Evolutionary conservation across 2,329 filamentous ascomycete genomes (phyloP).

Genomic region (Zymoseptoria pseudotritici): DNA sequence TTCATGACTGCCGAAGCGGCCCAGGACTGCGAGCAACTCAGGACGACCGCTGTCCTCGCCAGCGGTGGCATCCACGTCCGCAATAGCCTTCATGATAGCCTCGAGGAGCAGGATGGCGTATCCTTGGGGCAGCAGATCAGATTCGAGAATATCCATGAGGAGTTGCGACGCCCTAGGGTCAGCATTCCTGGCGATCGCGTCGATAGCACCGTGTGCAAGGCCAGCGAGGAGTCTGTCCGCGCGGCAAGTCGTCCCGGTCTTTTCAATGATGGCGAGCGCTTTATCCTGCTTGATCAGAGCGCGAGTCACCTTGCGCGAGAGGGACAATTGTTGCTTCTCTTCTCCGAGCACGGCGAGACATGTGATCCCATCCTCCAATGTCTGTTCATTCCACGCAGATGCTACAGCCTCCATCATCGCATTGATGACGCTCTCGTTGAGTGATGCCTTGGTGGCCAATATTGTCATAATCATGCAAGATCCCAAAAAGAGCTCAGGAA

Average conservation of each 20-base stretch:
- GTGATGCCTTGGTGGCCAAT: slow-evolving; percentile 70
- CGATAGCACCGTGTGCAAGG: slow-evolving; percentile 58
- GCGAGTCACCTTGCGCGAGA: slow-evolving; percentile 64
- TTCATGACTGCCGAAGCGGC: slow-evolving; percentile 4
- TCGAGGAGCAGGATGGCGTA: slow-evolving; percentile 9
- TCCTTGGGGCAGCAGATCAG: slow-evolving; percentile 3
- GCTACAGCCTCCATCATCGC: slow-evolving; percentile 86
- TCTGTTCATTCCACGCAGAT: slow-evolving; percentile 67
- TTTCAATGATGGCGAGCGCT: slow-evolving; percentile 52
- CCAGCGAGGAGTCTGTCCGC: slow-evolving; percentile 67
- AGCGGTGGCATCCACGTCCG: background rate
- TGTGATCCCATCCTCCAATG: slow-evolving; percentile 63
- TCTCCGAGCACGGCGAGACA: slow-evolving; percentile 77
- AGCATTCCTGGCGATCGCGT: slow-evolving; percentile 31
- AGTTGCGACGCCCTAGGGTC: slow-evolving; percentile 3
- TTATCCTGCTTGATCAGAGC: slow-evolving; percentile 58
- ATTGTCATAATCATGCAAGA: slow-evolving; percentile 89
- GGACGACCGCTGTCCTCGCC: slow-evolving; percentile 2
- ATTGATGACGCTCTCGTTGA: slow-evolving; percentile 73
- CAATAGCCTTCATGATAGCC: slow-evolving; percentile 4
- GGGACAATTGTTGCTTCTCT: slow-evolving; percentile 61
- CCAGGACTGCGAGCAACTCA: slow-evolving; percentile 2
- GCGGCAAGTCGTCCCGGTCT: slow-evolving; percentile 57
- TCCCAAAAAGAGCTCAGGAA: slow-evolving; percentile 72
- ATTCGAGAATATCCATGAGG: slow-evolving; percentile 4